Evolutionary conservation across 768 basidiomycete species (phyloP), one percentile per base, ranked within the genome.

Genomic region (Lactifluus piperatus): DNA sequence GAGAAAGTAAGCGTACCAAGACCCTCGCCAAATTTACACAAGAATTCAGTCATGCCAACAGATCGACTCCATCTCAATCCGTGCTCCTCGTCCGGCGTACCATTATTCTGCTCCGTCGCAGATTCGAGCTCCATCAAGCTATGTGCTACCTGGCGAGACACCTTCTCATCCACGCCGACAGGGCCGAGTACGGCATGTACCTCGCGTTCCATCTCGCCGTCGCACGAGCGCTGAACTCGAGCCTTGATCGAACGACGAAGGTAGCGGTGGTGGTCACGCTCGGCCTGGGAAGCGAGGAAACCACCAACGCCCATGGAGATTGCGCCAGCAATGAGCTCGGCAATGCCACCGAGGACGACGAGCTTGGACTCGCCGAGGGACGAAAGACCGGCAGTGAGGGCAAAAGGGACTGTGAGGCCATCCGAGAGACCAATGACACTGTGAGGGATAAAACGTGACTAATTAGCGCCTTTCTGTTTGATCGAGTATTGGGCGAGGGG

Each of bases 221-320:
- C 82, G 69, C 97, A 99, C 56, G 88, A 92, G 13, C 91, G 84
- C 3, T 80, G 70, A n/a, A 98, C 94, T 30, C 94, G 85, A 18
- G 85, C 79, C 44, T 84, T 76, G 10, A 91, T 94, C 61, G 84
- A 80, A 39, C 81, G 78, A 29, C 78, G 81, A 30, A 88, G 81
- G 73, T 88, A 97, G 47, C 85, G 88, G 70, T 87, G 94, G 72
- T 97, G 89, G 70, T 97, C 95, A 47, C 94, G 86, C 72, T 99
- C 97, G 30, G 95, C 88, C 72, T 99, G 91, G 1, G 94, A 93
- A 3, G 94, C 94, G 50, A 99, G 85, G 79, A 95, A 97, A 20
- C 95, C 95, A 54, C 97, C 97, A 41, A 99, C 89, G 61, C 97
- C 97, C 95, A 99, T 99, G 2, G 90, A 93, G 47, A 98, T 90